Evolutionary conservation across 345 rosid genomes (phyloP), one percentile per base, ranked within the genome.

Genomic region (Bruguiera parviflora): DNA sequence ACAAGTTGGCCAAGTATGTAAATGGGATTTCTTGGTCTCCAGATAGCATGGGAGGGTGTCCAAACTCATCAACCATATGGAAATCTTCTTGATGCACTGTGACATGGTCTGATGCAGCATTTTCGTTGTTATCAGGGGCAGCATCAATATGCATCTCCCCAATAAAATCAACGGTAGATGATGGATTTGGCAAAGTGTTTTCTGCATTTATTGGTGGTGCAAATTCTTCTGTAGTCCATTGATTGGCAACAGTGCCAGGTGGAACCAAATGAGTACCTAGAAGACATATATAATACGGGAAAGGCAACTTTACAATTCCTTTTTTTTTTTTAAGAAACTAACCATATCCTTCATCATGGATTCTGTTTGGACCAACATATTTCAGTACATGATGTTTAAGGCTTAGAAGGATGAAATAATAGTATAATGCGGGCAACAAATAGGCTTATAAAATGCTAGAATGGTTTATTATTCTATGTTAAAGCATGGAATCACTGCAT

Each of bases 1-100:
- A 82, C 82, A 92, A 81, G 71, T 88, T 87, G 57, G 98, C 93
- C 32, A 95, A 80, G 84, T 95, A 95, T 6, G 96, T 87, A 81
- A 95, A 92, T 64, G 99, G 98, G 55, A 58, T 84, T 81, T 90
- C 94, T 29, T 51, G 77, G 46, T 83, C 80, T 66, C 88, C 77
- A 55, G 87, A 76, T 58, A 82, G 61, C 59, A 85, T 59, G 46
- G 78, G 80, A 22, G 93, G 87, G 74, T 77, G 80, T 65, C 88
- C 89, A 64, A 76, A 67, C 70, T 75, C 85, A 55, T 86, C 83
- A 65, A 80, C 81, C 78, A 79, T 73, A 67, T 62, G 58, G 39
- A 72, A 51, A 62, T 80, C 82, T 66, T 80, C 86, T 27, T 63
- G 58, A 70, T 72, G 79, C 47, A 49, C 43, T 61, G 63, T 32